Evolutionary conservation across 2,329 filamentous ascomycete genomes (phyloP), one percentile per base, ranked within the genome.

Genomic region (Ascochyta fabae): DNA sequence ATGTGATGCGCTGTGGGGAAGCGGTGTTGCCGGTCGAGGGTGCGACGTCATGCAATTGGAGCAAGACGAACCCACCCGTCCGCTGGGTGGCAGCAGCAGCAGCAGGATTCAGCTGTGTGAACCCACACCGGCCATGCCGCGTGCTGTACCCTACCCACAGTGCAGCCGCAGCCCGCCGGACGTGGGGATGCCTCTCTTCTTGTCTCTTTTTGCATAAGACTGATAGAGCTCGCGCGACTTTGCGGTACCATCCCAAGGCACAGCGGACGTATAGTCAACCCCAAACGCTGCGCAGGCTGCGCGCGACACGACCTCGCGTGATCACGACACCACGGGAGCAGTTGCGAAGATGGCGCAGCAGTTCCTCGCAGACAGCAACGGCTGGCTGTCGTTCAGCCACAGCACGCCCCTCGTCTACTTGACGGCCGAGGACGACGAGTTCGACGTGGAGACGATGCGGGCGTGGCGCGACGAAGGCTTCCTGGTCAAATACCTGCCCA

Each of bases 391-490:
- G 33, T 77, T 76, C 67, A 75, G 75, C 58, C 70, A 74, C 56
- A 78, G 76, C 59, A 78, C 76, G 15, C 77, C 77, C 13, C 68
- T 76, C 49, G 68, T 84, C n/a, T 78, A 81, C 59, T 73, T 84
- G 39, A 81, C 81, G 3, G 78, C 80, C 24, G 81, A 83, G 58
- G 79, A 79, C 12, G 76, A 79, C n/a, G 79, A 82, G 23, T 88
- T 87, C 64, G 84, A 87, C 66, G 68, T 77, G 16, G 77, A 81
- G 38, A 82, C 79, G 0, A 70, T 84, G 51, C 76, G 80, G 40
- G 79, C 81, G 50, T 88, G 85, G 83, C 74, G 77, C 27, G 80
- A 84, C 35, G 86, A 88, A 68, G 86, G 86, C 1, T 88, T 87
- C 66, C 75, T 81, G 16, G 80, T 86, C 2, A 75, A 79, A 24